Conservation (phyloP, 768 basidiomycete genomes). For the Pisolithus marmoratus region DNA sequence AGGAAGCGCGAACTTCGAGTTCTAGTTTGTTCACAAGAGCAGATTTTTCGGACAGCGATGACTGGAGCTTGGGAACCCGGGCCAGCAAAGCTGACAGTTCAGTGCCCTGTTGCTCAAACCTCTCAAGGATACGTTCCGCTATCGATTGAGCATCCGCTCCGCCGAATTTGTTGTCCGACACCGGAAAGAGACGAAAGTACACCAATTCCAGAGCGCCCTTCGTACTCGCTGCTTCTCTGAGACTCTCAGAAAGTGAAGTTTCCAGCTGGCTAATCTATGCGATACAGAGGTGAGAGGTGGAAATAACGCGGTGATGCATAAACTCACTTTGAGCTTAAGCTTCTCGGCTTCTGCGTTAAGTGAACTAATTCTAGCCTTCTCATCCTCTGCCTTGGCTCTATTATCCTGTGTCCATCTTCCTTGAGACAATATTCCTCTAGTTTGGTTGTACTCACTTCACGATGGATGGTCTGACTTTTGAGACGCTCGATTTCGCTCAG, state of each 20-base stretch:
- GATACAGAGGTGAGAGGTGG: neutral
- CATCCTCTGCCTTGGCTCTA: conserved; percentile 68
- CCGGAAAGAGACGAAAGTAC: conserved; percentile 66
- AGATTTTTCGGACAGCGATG: conserved; percentile 45
- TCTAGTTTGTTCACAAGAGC: conserved; percentile 56
- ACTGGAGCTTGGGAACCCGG: conserved; percentile 47
- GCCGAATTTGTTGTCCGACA: conserved; percentile 39
- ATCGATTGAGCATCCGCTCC: conserved; percentile 65
- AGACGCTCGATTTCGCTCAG: conserved; percentile 65
- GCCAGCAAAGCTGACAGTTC: conserved; percentile 49
- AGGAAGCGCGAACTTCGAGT: conserved; percentile 60
- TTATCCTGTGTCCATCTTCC: conserved; percentile 48
- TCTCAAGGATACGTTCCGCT: conserved; percentile 66
- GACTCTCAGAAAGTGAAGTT: conserved; percentile 40
- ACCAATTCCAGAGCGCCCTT: conserved; percentile 87
- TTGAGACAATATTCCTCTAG: neutral
- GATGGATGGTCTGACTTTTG: conserved; percentile 54
- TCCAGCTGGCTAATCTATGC: conserved; percentile 53
- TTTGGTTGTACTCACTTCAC: conserved; percentile 44
- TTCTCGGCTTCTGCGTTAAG: conserved; percentile 71
- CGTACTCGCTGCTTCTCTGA: conserved; percentile 71
- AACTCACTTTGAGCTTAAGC: conserved; percentile 59
- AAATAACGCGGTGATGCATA: neutral
- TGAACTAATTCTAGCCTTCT: conserved; percentile 63
- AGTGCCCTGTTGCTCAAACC: conserved; percentile 60